Conservation (phyloP, 2,329 filamentous ascomycete species). For the Seiridium cupressi region DNA sequence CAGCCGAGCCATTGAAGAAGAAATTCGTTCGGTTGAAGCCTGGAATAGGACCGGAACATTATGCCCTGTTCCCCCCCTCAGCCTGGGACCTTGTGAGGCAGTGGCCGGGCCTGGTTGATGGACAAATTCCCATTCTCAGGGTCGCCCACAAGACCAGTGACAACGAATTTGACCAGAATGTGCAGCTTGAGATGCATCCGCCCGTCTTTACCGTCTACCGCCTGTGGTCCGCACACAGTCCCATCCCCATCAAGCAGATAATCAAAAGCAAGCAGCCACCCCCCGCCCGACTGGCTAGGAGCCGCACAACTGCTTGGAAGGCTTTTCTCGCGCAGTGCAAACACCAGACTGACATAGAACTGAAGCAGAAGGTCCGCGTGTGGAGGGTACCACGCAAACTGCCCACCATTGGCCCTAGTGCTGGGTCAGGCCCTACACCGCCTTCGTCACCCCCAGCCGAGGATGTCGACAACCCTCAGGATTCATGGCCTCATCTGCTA, state of each 20-base stretch:
- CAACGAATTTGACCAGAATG: constrained; percentile 55
- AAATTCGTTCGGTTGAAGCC: constrained; percentile 73
- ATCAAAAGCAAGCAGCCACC: constrained; percentile 60
- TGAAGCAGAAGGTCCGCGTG: constrained; percentile 71
- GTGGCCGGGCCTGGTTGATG: constrained; percentile 77
- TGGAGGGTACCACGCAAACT: constrained; percentile 63
- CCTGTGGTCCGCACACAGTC: constrained; percentile 61
- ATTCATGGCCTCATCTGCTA: constrained; percentile 45
- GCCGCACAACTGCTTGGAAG: constrained; percentile 67
- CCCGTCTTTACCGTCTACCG: constrained; percentile 84
- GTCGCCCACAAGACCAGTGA: constrained; percentile 74
- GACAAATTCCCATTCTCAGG: constrained; percentile 70
- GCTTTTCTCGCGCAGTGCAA: constrained; percentile 78
- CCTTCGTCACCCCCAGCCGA: constrained; percentile 20
- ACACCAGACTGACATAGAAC: constrained; percentile 61
- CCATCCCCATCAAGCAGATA: constrained; percentile 54
- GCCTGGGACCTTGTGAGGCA: constrained; percentile 79
- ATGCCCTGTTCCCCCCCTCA: constrained; percentile 72
- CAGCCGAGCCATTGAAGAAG: constrained; percentile 28
- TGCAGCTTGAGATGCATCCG: constrained; percentile 81
- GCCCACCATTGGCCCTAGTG: constrained; percentile 32
- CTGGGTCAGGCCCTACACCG: constrained; percentile 31
- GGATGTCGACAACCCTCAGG: constrained; percentile 16
- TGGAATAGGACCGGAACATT: constrained; percentile 67
- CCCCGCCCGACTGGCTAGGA: constrained; percentile 68